A percentile compares a stretch with the other conserved stretches of the same genome.
Evolutionary conservation across 2,329 filamentous ascomycete species (phyloP).

Genomic region (Arachnomyces sp.): DNA sequence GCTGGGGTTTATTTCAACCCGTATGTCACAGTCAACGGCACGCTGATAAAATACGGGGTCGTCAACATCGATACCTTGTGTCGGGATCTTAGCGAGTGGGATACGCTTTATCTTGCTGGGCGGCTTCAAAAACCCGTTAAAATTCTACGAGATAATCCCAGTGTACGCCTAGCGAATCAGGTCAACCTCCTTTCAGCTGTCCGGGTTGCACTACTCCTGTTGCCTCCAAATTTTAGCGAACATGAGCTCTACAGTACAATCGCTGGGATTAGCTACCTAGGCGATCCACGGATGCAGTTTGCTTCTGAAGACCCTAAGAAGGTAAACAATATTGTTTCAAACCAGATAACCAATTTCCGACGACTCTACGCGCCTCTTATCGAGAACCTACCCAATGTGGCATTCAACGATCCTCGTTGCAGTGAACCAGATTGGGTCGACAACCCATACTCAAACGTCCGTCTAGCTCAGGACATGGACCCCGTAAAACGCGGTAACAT

Average conservation of each 20-base stretch:
- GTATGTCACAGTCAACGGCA: constrained; percentile 88
- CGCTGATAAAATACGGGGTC: constrained; percentile 94
- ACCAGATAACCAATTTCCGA: constrained; percentile 87
- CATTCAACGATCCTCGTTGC: constrained; percentile 60
- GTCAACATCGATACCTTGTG: constrained; percentile 89
- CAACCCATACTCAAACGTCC: constrained; percentile 55
- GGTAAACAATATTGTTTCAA: constrained; percentile 84
- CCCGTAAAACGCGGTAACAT: constrained; percentile 86
- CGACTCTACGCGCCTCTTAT: constrained; percentile 84
- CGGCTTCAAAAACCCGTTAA: constrained; percentile 96
- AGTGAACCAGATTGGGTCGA: constrained; percentile 54
- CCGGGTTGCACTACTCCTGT: constrained; percentile 76
- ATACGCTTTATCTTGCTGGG: constrained; percentile 91
- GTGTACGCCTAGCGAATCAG: constrained; percentile 88
- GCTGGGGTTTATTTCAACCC: constrained; percentile 98
- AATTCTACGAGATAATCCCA: constrained; percentile 87
- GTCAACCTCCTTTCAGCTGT: constrained; percentile 89
- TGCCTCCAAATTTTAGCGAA: constrained; percentile 79
- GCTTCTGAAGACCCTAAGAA: constrained; percentile 87
- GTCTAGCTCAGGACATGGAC: constrained; percentile 83
- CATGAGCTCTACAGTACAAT: constrained; percentile 84
- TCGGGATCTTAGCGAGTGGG: constrained; percentile 79
- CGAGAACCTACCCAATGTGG: constrained; percentile 79
- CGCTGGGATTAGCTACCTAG: constrained; percentile 84
- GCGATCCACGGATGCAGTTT: constrained; percentile 90